phyloP scores from a whole-genome alignment of 495 filamentous ascomycete species.

The Clohesyomyces aquaticus region DNA sequence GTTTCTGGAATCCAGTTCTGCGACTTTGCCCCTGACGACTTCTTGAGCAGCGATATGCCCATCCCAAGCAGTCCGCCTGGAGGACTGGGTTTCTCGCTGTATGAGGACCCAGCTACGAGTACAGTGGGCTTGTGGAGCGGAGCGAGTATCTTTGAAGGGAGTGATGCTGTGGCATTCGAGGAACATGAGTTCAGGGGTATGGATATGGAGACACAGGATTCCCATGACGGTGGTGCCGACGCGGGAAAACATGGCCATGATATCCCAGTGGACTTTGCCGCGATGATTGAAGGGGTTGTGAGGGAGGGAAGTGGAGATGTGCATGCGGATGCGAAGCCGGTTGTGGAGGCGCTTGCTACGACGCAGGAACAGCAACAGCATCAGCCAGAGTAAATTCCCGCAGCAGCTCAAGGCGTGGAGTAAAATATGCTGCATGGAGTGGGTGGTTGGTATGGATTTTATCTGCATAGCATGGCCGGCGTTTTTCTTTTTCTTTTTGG shows the following conservation, averaged over 20 bases:
- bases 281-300: slow-evolving; percentile 34
- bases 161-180: slow-evolving; percentile 25
- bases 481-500: too few species aligned
- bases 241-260: too few species aligned
- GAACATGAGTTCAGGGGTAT: too few species aligned
- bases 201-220: too few species aligned
- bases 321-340: neutral
- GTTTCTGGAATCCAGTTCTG: slow-evolving; percentile 36
- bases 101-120: slow-evolving; percentile 40
- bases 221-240: too few species aligned
- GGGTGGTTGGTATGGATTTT: too few species aligned
- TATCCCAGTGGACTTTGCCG: slow-evolving; percentile 23
- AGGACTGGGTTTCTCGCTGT: slow-evolving; percentile 33
- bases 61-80: slow-evolving; percentile 62
- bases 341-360: neutral
- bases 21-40: slow-evolving; percentile 37
- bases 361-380: neutral
- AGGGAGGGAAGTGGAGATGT: slow-evolving; percentile 11
- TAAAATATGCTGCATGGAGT: too few species aligned
- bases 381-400: neutral
- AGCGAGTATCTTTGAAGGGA: slow-evolving; percentile 30
- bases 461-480: too few species aligned
- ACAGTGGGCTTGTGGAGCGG: slow-evolving; percentile 38
- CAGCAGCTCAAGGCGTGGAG: too few species aligned
- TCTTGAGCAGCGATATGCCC: slow-evolving; percentile 54